These are phyloP conservation scores for Talaromyces sp. DNA, from an alignment of 2,329 filamentous ascomycete species.

Conservation along the genomic window DNA sequence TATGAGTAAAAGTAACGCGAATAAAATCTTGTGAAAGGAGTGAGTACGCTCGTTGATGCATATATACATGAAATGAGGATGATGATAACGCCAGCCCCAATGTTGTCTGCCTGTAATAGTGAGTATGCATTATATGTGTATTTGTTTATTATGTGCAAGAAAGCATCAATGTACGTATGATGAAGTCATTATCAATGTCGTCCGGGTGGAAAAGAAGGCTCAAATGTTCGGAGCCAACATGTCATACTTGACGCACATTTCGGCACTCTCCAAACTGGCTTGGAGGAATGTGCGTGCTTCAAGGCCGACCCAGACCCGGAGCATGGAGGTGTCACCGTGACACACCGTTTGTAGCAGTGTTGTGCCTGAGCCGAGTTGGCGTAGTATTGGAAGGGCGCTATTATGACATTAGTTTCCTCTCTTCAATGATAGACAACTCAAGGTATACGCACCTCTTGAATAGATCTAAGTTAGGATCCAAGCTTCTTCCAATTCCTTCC, in stretches of 20 bases:
- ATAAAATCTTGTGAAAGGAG: neutral
- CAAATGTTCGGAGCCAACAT: conserved; percentile 81
- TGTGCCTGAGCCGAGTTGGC: conserved; percentile 70
- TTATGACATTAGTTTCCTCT: neutral
- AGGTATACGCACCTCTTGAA: conserved; percentile 61
- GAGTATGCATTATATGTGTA: neutral
- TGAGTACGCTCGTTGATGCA: neutral
- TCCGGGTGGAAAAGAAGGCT: neutral
- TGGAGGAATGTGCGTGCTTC: conserved; percentile 87
- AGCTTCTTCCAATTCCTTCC: conserved; percentile 84
- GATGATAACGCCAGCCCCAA: neutral
- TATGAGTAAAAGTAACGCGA: neutral
- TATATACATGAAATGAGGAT: conserved; percentile 3
- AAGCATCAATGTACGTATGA: neutral
- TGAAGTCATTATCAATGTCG: neutral
- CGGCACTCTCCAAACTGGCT: conserved; percentile 83
- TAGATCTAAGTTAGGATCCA: conserved; percentile 84
- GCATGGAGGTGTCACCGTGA: conserved; percentile 74
- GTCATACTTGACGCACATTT: conserved; percentile 88
- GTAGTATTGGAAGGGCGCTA: conserved; percentile 82
- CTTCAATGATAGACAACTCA: neutral
- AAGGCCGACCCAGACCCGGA: conserved; percentile 85
- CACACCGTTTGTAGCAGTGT: conserved; percentile 59
- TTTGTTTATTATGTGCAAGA: conserved; percentile 14
- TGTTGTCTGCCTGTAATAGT: neutral